A percentile compares a stretch with the other conserved stretches of the same genome.
These are phyloP conservation scores for Sordariomycetes sp. DNA, from an alignment of 2,329 filamentous ascomycete species.

Conservation along the genomic window DNA sequence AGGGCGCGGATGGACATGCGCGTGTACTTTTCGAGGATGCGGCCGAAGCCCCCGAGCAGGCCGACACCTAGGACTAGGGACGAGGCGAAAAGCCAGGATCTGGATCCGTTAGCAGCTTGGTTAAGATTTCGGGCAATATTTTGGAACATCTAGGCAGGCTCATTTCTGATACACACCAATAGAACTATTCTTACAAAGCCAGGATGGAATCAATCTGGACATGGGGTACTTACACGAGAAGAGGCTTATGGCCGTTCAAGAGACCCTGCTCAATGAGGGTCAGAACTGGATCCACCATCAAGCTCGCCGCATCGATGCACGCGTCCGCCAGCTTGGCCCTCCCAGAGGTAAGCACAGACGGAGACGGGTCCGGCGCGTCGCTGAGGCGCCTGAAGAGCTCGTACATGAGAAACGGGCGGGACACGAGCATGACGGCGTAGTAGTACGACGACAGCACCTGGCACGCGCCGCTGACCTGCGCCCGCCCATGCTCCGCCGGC, in stretches of 20 bases:
- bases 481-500: slow-evolving; percentile 12
- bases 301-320: slow-evolving; percentile 41
- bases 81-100: slow-evolving; percentile 43
- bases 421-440: slow-evolving; percentile 47
- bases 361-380: slow-evolving; percentile 14
- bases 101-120: slow-evolving; percentile 10
- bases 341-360: slow-evolving; percentile 21
- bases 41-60: slow-evolving; percentile 38
- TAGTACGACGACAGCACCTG: slow-evolving; percentile 43
- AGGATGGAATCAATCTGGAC: background rate
- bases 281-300: slow-evolving; percentile 39
- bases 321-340: slow-evolving; percentile 42
- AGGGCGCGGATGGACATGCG: slow-evolving; percentile 34
- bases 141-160: too few relatives aligned
- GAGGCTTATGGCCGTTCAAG: slow-evolving; percentile 33
- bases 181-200: background rate
- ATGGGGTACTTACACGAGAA: slow-evolving; percentile 33
- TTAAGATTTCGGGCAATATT: too few relatives aligned
- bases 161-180: too few relatives aligned
- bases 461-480: slow-evolving; percentile 32
- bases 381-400: slow-evolving; percentile 36
- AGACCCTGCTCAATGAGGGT: slow-evolving; percentile 29
- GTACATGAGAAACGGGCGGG: slow-evolving; percentile 45
- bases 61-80: slow-evolving; percentile 41
- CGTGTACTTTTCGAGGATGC: slow-evolving; percentile 38